phyloP scores from a whole-genome alignment of 352 stramenopile genomes.

The Phytophthora europaea region DNA sequence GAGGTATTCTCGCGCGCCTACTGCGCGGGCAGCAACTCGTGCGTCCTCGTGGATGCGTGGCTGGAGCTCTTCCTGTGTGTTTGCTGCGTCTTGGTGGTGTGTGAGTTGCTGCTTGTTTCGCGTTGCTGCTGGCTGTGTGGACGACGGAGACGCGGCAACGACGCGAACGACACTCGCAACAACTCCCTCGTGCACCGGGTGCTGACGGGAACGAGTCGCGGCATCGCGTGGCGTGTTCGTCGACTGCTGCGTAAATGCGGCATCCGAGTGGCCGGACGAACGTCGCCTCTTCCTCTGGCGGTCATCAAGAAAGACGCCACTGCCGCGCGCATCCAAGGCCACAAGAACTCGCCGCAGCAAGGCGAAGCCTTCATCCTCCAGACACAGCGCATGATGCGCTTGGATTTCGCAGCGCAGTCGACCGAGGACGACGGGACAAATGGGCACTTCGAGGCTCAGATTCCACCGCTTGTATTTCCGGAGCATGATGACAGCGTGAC shows the following conservation, averaged over 20 bases:
- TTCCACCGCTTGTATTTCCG: conserved; percentile 18
- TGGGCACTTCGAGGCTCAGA: neutral
- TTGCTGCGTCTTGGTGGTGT: conserved; percentile 40
- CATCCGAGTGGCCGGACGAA: conserved; percentile 24
- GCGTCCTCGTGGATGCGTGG: conserved; percentile 75
- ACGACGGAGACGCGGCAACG: neutral
- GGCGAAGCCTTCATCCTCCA: conserved; percentile 73
- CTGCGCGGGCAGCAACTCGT: conserved; percentile 57
- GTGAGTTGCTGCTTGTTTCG: conserved; percentile 25
- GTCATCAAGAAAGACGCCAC: conserved; percentile 82
- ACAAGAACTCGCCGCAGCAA: conserved; percentile 85
- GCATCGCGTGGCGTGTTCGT: conserved; percentile 14
- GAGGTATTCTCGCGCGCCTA: conserved; percentile 63
- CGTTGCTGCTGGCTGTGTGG: conserved; percentile 41
- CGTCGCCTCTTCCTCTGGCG: conserved; percentile 60
- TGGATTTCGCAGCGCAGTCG: conserved; percentile 45
- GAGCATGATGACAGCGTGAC: conserved; percentile 4
- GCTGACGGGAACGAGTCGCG: conserved; percentile 12
- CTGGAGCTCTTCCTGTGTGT: conserved; percentile 58
- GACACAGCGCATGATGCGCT: conserved; percentile 66
- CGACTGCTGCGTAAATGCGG: conserved; percentile 20
- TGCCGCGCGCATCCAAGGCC: conserved; percentile 64
- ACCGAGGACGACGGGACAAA: conserved; percentile 3
- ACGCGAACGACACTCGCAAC: conserved; percentile 12
- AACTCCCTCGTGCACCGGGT: conserved; percentile 26